These are phyloP conservation scores for Amphibolis antarctica DNA, from an alignment of 106 monocot species.

Conservation along the genomic window DNA sequence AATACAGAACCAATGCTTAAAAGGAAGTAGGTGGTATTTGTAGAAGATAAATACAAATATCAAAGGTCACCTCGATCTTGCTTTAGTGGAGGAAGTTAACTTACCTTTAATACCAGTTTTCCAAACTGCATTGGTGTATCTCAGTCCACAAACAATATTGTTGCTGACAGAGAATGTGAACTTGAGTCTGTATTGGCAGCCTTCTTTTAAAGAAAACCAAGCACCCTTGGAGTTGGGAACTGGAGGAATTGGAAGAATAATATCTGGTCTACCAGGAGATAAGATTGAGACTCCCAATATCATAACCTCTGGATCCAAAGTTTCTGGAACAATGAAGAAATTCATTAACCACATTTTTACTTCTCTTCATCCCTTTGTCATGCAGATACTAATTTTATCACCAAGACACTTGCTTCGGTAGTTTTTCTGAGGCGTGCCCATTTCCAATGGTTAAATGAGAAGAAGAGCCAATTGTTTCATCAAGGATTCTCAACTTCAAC, in stretches of 20 bases:
- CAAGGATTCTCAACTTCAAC: too few relatives aligned
- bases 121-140: slow-evolving; percentile 86
- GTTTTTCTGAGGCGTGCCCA: too few relatives aligned
- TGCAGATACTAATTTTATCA: too few relatives aligned
- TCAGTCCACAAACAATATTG: slow-evolving; percentile 78
- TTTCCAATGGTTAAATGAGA: too few relatives aligned
- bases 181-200: slow-evolving; percentile 67
- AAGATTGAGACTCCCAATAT: slow-evolving; percentile 67
- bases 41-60: too few relatives aligned
- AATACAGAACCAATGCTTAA: background rate
- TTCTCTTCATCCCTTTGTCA: too few relatives aligned
- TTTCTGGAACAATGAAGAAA: slow-evolving; percentile 26
- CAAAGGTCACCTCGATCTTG: too few relatives aligned
- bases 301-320: slow-evolving; percentile 72
- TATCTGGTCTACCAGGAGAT: slow-evolving; percentile 64
- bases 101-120: slow-evolving; percentile 85
- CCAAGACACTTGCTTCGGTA: too few relatives aligned
- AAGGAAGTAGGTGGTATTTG: slow-evolving; percentile 1
- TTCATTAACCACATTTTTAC: too few relatives aligned
- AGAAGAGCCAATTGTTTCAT: too few relatives aligned
- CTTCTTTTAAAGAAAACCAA: slow-evolving; percentile 94
- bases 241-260: slow-evolving; percentile 50
- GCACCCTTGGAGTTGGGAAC: slow-evolving; percentile 47
- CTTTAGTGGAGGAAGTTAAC: background rate
- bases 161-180: slow-evolving; percentile 71